Percentiles rank a stretch among this genome's conserved stretches.
These are phyloP conservation scores for Botrytis squamosa DNA, from an alignment of 2,329 filamentous ascomycete species.

Conservation along the genomic window DNA sequence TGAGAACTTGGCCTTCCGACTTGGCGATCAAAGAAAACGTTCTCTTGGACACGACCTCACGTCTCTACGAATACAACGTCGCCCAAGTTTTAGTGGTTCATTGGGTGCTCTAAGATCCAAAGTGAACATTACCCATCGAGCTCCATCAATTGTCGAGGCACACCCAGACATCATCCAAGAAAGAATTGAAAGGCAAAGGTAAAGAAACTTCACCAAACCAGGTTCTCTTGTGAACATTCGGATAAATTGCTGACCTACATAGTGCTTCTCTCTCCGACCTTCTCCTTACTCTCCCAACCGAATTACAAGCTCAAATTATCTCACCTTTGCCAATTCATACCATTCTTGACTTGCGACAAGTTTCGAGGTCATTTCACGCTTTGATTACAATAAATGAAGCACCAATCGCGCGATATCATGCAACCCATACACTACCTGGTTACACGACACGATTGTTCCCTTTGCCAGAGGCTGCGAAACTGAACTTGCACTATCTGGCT, in stretches of 20 bases:
- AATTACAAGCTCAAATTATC: slow-evolving; percentile 63
- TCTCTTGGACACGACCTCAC: slow-evolving; percentile 39
- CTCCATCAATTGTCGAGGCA: slow-evolving; percentile 35
- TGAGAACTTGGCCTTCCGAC: slow-evolving; percentile 29
- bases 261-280: slow-evolving; percentile 52
- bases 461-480: slow-evolving; percentile 45
- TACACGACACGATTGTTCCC: slow-evolving; percentile 62
- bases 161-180: slow-evolving; percentile 34
- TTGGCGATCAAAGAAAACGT: slow-evolving; percentile 39
- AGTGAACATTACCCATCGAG: slow-evolving; percentile 34
- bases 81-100: slow-evolving; percentile 38
- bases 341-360: slow-evolving; percentile 57
- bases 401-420: slow-evolving; percentile 60
- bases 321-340: slow-evolving; percentile 59
- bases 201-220: slow-evolving; percentile 22
- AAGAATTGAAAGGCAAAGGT: slow-evolving; percentile 30
- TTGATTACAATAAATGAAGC: slow-evolving; percentile 60
- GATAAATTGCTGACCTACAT: neutral
- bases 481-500: slow-evolving; percentile 61
- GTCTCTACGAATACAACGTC: slow-evolving; percentile 35
- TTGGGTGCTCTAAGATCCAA: slow-evolving; percentile 39
- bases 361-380: slow-evolving; percentile 58
- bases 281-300: slow-evolving; percentile 58
- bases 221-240: neutral
- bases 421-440: slow-evolving; percentile 57